Evolutionary conservation across 371 early-diverging fungal species (phyloP).

Genomic region (Polyrhizophydium stewartii): DNA sequence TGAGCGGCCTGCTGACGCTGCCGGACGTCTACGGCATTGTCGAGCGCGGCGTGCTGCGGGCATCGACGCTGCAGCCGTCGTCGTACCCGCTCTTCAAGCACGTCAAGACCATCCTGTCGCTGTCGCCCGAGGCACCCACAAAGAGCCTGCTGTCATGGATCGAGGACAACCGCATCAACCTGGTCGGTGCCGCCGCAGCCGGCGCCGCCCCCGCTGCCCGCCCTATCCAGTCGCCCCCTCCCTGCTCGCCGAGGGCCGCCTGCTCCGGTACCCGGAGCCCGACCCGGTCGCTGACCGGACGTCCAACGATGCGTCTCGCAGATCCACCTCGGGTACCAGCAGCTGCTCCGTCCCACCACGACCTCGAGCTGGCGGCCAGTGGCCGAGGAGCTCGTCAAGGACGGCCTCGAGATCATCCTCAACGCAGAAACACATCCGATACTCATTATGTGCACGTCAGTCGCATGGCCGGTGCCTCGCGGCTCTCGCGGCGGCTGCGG

Average conservation of each 20-base stretch:
- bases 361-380: slow-evolving; percentile 81
- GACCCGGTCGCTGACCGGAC: not conserved
- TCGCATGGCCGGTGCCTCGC: slow-evolving; percentile 1
- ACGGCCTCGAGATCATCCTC: slow-evolving; percentile 76
- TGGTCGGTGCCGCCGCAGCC: slow-evolving; percentile 39
- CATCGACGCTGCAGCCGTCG: slow-evolving; percentile 65
- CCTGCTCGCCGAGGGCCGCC: not conserved
- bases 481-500: not conserved
- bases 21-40: slow-evolving; percentile 92
- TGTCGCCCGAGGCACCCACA: slow-evolving; percentile 83
- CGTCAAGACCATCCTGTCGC: slow-evolving; percentile 74
- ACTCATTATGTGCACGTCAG: slow-evolving; percentile 86
- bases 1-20: slow-evolving; percentile 41
- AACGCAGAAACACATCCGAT: slow-evolving; percentile 76
- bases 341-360: slow-evolving; percentile 36
- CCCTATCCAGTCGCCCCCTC: not conserved
- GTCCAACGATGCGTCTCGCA: slow-evolving; percentile 11
- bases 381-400: slow-evolving; percentile 89
- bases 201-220: not conserved
- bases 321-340: slow-evolving; percentile 66
- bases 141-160: slow-evolving; percentile 71
- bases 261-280: not conserved
- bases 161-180: slow-evolving; percentile 70
- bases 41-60: slow-evolving; percentile 82
- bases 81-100: slow-evolving; percentile 69